Evolutionary conservation across 2,329 filamentous ascomycete genomes (phyloP), one percentile per base, ranked within the genome.

Genomic region (Fusarium temperatum): DNA sequence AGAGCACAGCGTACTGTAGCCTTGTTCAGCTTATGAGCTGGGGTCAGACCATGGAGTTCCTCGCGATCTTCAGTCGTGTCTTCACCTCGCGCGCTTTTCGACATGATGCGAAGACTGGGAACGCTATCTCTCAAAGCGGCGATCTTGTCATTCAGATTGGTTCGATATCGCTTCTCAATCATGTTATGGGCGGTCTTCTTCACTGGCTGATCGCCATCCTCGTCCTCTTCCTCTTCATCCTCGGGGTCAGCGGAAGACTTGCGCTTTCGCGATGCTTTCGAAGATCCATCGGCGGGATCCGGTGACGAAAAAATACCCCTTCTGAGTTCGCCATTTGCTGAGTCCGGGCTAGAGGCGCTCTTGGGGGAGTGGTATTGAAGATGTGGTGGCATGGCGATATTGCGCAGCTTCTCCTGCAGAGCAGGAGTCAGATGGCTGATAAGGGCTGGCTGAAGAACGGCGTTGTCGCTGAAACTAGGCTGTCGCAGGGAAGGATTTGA

Each of bases 131-230:
- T 89, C 70, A 98, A 85, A 66, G 95, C 95, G 51, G 95, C 93
- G 78, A 98, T 98, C 85, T 98, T 98, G 81, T 98, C 96, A 80
- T 98, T 98, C 65, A 98, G 87, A 79, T 98, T 98, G 61, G 94
- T 98, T 78, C 96, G 92, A 82, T 98, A 98, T 75, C 96, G 88
- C 87, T 98, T 98, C 84, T 98, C 96, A 72, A 98, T 98, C 88
- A 98, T 96, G 83, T 98, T 98, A 84, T 98, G 96, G 5, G 96
- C 95, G 38, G 95, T 97, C 87, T 98, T 98, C 87, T 98, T 98
- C 66, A 84, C 77, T 10, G 83, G 83, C 68, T 87, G 91, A 76
- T 86, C 89, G 75, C 87, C 88, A 57, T 89, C 82, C 36, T 87
- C 84, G 51, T 90, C 86, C 53, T 90, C 86, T 18, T 92, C 89